These are phyloP conservation scores for Glycine latifolia DNA, from an alignment of 306 rosid species.

Conservation along the genomic window DNA sequence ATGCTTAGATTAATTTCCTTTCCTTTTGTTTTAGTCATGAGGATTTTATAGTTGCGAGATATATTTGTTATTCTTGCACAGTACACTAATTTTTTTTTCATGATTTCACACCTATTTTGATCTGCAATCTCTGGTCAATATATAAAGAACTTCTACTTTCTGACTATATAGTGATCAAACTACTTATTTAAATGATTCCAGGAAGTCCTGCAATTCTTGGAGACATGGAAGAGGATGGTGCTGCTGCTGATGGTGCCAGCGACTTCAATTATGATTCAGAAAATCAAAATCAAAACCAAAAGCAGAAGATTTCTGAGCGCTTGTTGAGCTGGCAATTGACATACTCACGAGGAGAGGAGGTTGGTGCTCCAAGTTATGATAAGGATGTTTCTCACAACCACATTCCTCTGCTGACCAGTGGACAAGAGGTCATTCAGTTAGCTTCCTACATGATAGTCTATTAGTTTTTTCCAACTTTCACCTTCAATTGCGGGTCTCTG, in stretches of 20 bases:
- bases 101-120: slow-evolving; percentile 25
- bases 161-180: neutral
- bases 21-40: neutral
- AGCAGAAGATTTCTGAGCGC: slow-evolving; percentile 89
- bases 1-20: neutral
- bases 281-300: slow-evolving; percentile 75
- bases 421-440: slow-evolving; percentile 76
- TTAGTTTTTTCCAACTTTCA: neutral
- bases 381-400: slow-evolving; percentile 86
- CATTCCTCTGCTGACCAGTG: slow-evolving; percentile 60
- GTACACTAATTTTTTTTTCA: slow-evolving; percentile 7
- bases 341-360: slow-evolving; percentile 72
- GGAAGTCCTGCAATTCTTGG: slow-evolving; percentile 94
- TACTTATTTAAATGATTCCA: slow-evolving; percentile 50
- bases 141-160: neutral
- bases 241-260: slow-evolving; percentile 57
- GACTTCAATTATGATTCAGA: slow-evolving; percentile 79
- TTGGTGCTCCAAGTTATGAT: slow-evolving; percentile 68
- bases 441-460: slow-evolving; percentile 27
- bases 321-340: slow-evolving; percentile 92
- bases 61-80: neutral
- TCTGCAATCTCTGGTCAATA: slow-evolving; percentile 1
- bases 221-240: slow-evolving; percentile 72
- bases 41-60: slow-evolving; percentile 17
- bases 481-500: neutral